Percentiles rank a stretch among this genome's conserved stretches.
These are phyloP conservation scores for Liriodendron chinense DNA, from an alignment of 164 flowering plant species.

Conservation along the genomic window DNA sequence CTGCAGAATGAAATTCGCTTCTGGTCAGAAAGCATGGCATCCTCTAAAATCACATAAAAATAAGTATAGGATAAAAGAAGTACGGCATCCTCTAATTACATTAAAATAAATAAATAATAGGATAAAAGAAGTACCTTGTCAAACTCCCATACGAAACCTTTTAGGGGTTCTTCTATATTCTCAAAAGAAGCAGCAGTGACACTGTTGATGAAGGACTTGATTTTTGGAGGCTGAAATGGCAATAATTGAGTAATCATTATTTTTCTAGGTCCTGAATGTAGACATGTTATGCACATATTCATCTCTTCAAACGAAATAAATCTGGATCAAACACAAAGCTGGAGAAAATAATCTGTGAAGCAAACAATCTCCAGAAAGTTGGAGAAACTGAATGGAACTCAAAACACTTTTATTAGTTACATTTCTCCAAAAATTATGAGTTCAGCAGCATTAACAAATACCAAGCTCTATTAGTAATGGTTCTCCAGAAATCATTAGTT, in stretches of 20 bases:
- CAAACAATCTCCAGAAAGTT: no score
- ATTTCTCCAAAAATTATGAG: no score
- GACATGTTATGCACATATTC: neutral
- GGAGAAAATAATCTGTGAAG: no score
- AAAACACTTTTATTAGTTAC: no score
- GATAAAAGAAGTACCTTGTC: conserved; percentile 57
- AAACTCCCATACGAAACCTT: conserved; percentile 78
- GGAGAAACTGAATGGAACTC: no score
- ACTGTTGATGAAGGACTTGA: conserved; percentile 64
- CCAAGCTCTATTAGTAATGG: no score
- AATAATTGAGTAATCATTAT: neutral
- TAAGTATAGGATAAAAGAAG: no score
- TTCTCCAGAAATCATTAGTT: no score
- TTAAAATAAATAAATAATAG: neutral
- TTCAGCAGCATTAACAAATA: no score
- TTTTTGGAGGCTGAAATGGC: conserved; percentile 75
- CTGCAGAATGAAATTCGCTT: conserved; percentile 30
- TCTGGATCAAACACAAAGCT: no score
- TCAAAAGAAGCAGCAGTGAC: conserved; percentile 78
- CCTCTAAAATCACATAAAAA: neutral
- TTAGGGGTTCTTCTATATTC: conserved; percentile 67
- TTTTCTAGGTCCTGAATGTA: no score
- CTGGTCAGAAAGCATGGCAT: neutral
- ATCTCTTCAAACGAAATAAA: no score
- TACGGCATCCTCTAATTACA: neutral